phyloP scores from a whole-genome alignment of 495 filamentous ascomycete genomes.

The Entonaema liquescens region DNA sequence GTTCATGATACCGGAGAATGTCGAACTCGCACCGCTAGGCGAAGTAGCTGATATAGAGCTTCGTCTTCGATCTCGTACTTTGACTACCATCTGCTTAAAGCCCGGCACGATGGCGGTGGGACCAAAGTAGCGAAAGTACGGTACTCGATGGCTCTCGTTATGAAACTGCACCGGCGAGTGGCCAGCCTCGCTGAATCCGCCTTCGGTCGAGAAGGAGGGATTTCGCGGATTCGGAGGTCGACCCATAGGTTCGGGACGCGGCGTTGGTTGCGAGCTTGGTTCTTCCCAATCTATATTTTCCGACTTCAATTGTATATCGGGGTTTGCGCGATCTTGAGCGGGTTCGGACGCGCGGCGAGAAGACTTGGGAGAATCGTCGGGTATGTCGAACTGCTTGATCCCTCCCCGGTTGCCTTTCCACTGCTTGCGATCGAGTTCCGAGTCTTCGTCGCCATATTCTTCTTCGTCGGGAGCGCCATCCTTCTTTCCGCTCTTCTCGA shows the following conservation, averaged over 20 bases:
- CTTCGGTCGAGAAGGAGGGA: constrained; percentile 52
- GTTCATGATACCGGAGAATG: constrained; percentile 38
- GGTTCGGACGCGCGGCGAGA: constrained; percentile 35
- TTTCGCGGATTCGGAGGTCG: constrained; percentile 42
- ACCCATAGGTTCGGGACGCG: constrained; percentile 37
- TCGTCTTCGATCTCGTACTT: constrained; percentile 63
- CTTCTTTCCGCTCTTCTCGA: constrained; percentile 57
- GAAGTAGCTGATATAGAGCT: constrained; percentile 58
- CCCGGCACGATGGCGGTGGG: constrained; percentile 89
- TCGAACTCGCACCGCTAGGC: constrained; percentile 45
- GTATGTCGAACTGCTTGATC: constrained; percentile 29
- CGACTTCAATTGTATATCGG: constrained; percentile 39
- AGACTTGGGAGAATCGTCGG: constrained; percentile 32
- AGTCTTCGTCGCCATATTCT: constrained; percentile 47
- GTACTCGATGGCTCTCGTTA: constrained; percentile 71
- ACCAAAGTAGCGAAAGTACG: constrained; percentile 88
- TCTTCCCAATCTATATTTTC: constrained; percentile 45
- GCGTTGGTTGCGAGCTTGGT: constrained; percentile 43
- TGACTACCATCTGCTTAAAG: constrained; percentile 92
- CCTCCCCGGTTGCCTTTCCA: constrained; percentile 43
- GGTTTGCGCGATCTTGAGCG: constrained; percentile 37
- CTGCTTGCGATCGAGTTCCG: constrained; percentile 47
- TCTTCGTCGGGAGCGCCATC: constrained; percentile 41
- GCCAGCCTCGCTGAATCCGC: constrained; percentile 51
- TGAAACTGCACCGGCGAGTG: constrained; percentile 55